A percentile compares a stretch with the other conserved stretches of the same genome.
Conservation (phyloP, 2,329 filamentous ascomycete genomes). For the Pyrenochaeta sp. region DNA sequence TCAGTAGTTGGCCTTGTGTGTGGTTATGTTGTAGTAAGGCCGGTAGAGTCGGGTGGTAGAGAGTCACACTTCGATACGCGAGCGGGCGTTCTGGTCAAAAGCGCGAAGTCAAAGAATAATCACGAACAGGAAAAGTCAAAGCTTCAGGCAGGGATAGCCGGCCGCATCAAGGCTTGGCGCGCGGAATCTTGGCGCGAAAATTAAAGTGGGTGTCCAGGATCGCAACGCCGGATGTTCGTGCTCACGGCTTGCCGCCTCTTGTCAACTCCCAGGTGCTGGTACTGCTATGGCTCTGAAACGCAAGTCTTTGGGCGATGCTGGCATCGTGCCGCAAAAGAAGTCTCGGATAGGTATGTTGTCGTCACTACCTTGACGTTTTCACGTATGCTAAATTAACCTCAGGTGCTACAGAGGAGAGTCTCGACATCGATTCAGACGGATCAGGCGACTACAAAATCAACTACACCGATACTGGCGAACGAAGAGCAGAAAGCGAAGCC, state of each 20-base stretch:
- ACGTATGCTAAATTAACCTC: constrained; percentile 7
- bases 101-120: constrained; percentile 21
- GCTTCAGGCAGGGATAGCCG: constrained; percentile 18
- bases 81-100: constrained; percentile 12
- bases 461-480: constrained; percentile 39
- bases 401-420: constrained; percentile 18
- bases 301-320: constrained; percentile 21
- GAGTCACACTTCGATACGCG: not conserved
- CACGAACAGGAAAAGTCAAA: constrained; percentile 25
- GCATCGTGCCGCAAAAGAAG: constrained; percentile 31
- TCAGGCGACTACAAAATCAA: constrained; percentile 35
- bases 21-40: not conserved
- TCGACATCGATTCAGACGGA: constrained; percentile 29
- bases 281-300: constrained; percentile 41
- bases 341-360: constrained; percentile 30
- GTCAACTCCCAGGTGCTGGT: constrained; percentile 7
- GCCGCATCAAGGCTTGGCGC: constrained; percentile 18
- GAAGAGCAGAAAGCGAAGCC: constrained; percentile 43
- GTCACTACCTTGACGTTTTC: constrained; percentile 10
- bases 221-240: constrained; percentile 5
- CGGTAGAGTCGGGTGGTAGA: constrained; percentile 4
- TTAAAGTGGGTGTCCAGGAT: constrained; percentile 20
- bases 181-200: constrained; percentile 33
- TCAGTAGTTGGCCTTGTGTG: constrained; percentile 5
- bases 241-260: constrained; percentile 16